These are phyloP conservation scores for Solanum verrucosum DNA, from an alignment of 257 asterid genomes.

Conservation along the genomic window DNA sequence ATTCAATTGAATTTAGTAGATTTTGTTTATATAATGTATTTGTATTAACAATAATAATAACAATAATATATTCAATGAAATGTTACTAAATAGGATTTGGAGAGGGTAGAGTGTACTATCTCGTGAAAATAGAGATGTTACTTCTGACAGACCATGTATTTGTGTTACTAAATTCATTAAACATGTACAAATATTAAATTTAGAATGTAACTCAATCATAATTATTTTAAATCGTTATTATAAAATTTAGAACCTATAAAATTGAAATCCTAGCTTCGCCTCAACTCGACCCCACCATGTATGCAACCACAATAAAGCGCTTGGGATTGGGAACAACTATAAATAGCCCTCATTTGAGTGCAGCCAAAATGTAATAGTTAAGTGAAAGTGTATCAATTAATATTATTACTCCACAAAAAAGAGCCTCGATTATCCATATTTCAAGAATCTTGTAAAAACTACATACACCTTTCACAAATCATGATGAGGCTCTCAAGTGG, in stretches of 20 bases:
- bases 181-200: no score
- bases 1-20: background rate
- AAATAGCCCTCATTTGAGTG: background rate
- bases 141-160: fast-evolving
- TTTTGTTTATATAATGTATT: no score
- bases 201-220: no score
- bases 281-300: background rate
- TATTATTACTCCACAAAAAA: background rate
- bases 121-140: fast-evolving
- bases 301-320: background rate
- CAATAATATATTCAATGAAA: no score
- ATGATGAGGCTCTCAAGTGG: background rate
- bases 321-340: background rate
- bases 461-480: background rate
- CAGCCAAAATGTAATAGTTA: background rate
- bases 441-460: background rate
- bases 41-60: no score
- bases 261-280: background rate
- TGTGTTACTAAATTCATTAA: no score
- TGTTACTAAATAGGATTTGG: fast-evolving
- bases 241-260: no score
- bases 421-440: background rate
- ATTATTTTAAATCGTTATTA: no score
- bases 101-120: fast-evolving
- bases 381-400: background rate